These are phyloP conservation scores for Ilex paraguariensis DNA, from an alignment of 305 asterid genomes.

Conservation along the genomic window DNA sequence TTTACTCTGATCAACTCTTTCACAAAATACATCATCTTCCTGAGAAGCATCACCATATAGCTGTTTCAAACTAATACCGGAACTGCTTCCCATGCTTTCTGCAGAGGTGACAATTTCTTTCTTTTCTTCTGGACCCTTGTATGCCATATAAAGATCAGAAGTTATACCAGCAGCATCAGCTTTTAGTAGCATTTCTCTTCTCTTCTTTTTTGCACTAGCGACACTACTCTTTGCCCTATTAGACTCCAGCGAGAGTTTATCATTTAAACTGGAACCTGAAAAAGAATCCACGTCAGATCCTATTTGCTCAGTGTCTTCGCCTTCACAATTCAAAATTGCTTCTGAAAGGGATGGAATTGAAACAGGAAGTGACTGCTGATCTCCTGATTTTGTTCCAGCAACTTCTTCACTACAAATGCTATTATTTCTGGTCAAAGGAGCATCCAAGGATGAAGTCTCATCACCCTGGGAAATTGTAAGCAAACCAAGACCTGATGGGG, in stretches of 20 bases:
- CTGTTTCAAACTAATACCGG: constrained; percentile 26
- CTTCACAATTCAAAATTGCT: constrained; percentile 29
- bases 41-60: constrained; percentile 28
- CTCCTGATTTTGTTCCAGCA: constrained; percentile 18
- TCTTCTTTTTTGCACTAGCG: constrained; percentile 39
- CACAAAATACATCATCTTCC: constrained; percentile 29
- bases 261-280: constrained; percentile 31
- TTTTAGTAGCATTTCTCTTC: constrained; percentile 43
- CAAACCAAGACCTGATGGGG: constrained; percentile 17
- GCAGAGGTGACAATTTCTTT: constrained; percentile 37
- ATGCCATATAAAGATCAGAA: constrained; percentile 81
- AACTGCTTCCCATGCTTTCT: constrained; percentile 33
- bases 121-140: constrained; percentile 84
- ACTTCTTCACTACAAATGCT: constrained; percentile 16
- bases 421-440: constrained; percentile 11
- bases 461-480: constrained; percentile 19
- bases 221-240: constrained; percentile 37
- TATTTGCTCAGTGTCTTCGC: constrained; percentile 26
- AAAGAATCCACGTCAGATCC: constrained; percentile 25
- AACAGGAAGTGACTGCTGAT: constrained; percentile 22
- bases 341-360: constrained; percentile 26
- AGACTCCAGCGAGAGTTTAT: constrained; percentile 41
- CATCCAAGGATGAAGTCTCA: constrained; percentile 14
- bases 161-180: constrained; percentile 71
- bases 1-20: constrained; percentile 43